A percentile compares a stretch with the other conserved stretches of the same genome.
These are phyloP conservation scores for Paralagenidium karlingii DNA, from an alignment of 352 stramenopile genomes.

Conservation along the genomic window DNA sequence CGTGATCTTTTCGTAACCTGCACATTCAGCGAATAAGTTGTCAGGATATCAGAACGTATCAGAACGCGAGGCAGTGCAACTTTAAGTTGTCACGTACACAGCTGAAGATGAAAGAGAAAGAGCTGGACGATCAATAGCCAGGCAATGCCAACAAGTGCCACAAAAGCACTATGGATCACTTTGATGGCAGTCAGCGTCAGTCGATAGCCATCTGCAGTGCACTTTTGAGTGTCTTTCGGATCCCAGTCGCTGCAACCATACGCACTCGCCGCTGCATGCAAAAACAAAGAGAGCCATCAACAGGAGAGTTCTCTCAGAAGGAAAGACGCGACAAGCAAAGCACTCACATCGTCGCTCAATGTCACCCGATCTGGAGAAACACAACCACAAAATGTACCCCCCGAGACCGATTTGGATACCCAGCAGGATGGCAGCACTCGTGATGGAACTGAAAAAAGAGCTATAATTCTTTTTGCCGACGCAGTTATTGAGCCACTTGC, in stretches of 20 bases:
- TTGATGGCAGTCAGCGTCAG: constrained; percentile 42
- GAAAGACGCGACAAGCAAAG: too few species aligned
- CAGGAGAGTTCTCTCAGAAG: constrained; percentile 1
- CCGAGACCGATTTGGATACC: constrained; percentile 57
- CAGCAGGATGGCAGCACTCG: constrained; percentile 46
- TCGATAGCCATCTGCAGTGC: constrained; percentile 30
- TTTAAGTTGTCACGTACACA: constrained; percentile 74
- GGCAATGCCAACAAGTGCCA: constrained; percentile 55
- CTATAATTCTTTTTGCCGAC: constrained; percentile 84
- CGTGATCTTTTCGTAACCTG: constrained; percentile 69
- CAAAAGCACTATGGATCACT: constrained; percentile 45
- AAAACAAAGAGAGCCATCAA: neutral
- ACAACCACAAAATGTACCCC: constrained; percentile 41
- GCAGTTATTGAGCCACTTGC: constrained; percentile 96
- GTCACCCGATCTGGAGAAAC: too few species aligned
- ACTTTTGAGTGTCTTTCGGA: constrained; percentile 25
- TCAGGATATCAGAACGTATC: neutral
- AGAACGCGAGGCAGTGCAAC: neutral
- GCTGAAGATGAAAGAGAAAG: constrained; percentile 69
- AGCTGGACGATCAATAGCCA: constrained; percentile 72
- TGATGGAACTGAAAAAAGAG: constrained; percentile 66
- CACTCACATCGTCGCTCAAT: too few species aligned
- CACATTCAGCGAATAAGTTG: neutral
- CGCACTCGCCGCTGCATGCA: constrained; percentile 24
- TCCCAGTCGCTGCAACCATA: constrained; percentile 39